Evolutionary conservation across 2,329 filamentous ascomycete genomes (phyloP), one percentile per base, ranked within the genome.

Genomic region (Colletotrichum cuscutae): DNA sequence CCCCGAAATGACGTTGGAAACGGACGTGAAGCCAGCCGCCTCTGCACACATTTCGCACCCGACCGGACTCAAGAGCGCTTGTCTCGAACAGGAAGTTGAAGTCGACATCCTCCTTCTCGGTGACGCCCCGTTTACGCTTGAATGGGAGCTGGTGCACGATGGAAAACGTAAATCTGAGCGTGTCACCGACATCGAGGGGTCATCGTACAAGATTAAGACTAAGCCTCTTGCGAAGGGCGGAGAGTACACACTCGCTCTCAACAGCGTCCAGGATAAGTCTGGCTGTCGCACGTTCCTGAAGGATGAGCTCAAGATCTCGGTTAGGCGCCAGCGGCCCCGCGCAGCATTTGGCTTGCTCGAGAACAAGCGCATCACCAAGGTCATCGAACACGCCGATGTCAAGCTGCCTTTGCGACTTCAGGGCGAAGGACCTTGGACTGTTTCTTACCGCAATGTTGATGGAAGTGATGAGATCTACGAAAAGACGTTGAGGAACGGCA

Each of bases 131-230:
- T 98, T 96, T 87, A 93, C 88, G 26, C 84, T 99, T 52, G 95
- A 98, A 79, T 99, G 97, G 85, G 97, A 98, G 82, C 86, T 98
- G 53, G 90, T 98, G 8, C 94, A 98, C 82, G 94, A 95, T 68
- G 95, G 95, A 68, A 97, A 94, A 82, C 91, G 95, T 65, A 92
- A 90, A 75, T 92, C 93, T 64, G 89, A 93, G 77, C 89, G 88
- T 68, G 86, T 90, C 30, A 86, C 89, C 1, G 86, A 89, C 69
- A 93, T 98, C 68, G 86, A 91, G 28, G 86, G 85, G 2, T 86
- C 89, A 62, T 83, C 86, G 26, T 92, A 92, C 79, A 92, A 87
- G 49, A 95, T 99, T 79, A 89, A 90, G 75, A 98, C 96, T 0
- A 89, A 92, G 2, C 86, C 89, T 22, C 86, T 99, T 54, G 87